Conservation (phyloP, 805 yeast genomes). For the Candida quercuum region DNA sequence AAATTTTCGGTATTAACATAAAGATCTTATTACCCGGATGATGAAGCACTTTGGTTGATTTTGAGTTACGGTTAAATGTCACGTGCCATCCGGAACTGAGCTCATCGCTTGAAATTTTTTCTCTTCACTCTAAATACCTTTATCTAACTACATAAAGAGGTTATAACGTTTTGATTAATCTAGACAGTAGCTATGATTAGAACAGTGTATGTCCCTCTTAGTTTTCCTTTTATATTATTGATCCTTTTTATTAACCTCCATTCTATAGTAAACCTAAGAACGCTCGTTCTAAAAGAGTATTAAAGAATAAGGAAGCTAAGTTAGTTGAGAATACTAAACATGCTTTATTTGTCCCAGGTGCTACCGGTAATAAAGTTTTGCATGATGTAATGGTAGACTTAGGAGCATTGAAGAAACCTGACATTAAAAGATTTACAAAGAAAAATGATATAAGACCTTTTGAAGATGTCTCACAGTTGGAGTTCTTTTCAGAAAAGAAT, state of each 20-base stretch:
- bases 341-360: conserved; percentile 89
- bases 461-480: conserved; percentile 80
- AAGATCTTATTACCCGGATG: neutral
- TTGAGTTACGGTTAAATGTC: no score
- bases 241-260: conserved; percentile 14
- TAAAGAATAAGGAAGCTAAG: conserved; percentile 85
- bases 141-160: no score
- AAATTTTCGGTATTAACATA: neutral
- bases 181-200: conserved; percentile 26
- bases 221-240: neutral
- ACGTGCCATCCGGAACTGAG: neutral
- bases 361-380: conserved; percentile 67
- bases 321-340: conserved; percentile 83
- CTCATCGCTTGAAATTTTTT: neutral
- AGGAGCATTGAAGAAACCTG: conserved; percentile 87
- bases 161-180: no score
- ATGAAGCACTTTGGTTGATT: no score
- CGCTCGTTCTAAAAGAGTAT: conserved; percentile 92
- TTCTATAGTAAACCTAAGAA: conserved; percentile 71
- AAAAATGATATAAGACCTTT: conserved; percentile 90
- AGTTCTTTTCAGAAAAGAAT: conserved; percentile 92
- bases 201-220: conserved; percentile 27
- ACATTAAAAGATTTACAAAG: conserved; percentile 77
- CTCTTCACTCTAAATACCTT: no score
- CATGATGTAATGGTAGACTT: conserved; percentile 90